Base-by-base conservation (phyloP, 2,329 filamentous ascomycete species). In the Aplosporella prunicola region DNA sequence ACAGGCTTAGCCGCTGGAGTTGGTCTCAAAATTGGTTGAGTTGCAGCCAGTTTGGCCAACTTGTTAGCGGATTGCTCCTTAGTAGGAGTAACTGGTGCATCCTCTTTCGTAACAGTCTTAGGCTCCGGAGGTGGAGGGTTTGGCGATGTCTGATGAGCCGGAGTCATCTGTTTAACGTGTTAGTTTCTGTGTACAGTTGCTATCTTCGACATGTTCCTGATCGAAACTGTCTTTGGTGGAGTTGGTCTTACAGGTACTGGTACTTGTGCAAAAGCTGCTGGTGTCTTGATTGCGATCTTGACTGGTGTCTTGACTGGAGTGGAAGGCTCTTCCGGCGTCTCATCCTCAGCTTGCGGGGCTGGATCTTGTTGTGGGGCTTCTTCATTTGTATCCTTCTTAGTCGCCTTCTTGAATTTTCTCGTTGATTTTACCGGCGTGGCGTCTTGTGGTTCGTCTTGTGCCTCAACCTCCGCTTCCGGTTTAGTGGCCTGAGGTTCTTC, bases 291-390 rank as follows among this genome's bases (percentile, higher is more conserved):
- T 16, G 27, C 27, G n/a, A n/a, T n/a, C n/a, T n/a, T n/a, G n/a
- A n/a, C n/a, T n/a, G 37, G 30, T 18, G 37, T 39, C 18, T 20
- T 18, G 14, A 39, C 20, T 3, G 37, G 37, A 29, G 31, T 39
- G 5, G 6, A 23, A 8, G 17, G 18, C 10, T 36, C 10, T 17
- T 23, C 26, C 3, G 26, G 6, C 4, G 20, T 15, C 2, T 9
- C 14, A 14, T 30, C 8, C 26, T 36, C 34, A 13, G 14, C 26
- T 7, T 29, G 5, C 3, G 9, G 11, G 14, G 4, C 34, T 3
- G 24, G 8, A 3, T 4, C 18, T 7, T 9, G 8, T 13, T 36
- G 17, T 16, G 10, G 11, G 34, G 9, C 25, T 35, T 35, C 25
- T n/a, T 35, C 25, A 13, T 11, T 14, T 28, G 8, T 16, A n/a